Evolutionary conservation across 129 eudicot genomes (phyloP).

Genomic region (Lactuca sativa): DNA sequence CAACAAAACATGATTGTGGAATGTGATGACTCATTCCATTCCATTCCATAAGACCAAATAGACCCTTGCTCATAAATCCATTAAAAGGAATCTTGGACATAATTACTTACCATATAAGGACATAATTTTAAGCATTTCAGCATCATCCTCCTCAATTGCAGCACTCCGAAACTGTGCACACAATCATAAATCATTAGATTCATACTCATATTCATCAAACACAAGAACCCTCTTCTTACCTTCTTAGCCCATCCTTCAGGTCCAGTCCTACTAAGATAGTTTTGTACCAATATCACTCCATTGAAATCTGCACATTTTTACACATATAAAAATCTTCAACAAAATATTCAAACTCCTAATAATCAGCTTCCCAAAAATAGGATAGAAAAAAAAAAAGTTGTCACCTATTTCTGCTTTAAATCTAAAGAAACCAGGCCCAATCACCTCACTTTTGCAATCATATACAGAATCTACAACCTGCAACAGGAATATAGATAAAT

Average conservation of each 20-base stretch:
- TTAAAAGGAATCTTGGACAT: neutral
- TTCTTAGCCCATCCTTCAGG: constrained; percentile 84
- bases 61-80: neutral
- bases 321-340: neutral
- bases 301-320: constrained; percentile 67
- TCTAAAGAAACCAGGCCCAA: constrained; percentile 97
- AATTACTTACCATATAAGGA: constrained; percentile 67
- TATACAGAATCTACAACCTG: constrained; percentile 97
- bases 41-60: neutral
- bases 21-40: neutral
- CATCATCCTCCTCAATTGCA: constrained; percentile 56
- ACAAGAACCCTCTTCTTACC: constrained; percentile 43
- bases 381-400: neutral
- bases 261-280: constrained; percentile 73
- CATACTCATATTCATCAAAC: neutral
- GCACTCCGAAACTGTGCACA: constrained; percentile 74
- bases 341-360: neutral
- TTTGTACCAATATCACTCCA: constrained; percentile 88
- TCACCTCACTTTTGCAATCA: constrained; percentile 99
- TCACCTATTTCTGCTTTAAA: constrained; percentile 98
- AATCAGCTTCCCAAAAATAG: neutral
- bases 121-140: constrained; percentile 70
- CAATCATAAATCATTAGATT: neutral
- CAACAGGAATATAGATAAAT: constrained; percentile 15
- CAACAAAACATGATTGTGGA: neutral